Percentiles rank a stretch among this genome's conserved stretches.
These are phyloP conservation scores for Kluyveromyces marxianus DNA, from an alignment of 1,139 yeast species.

Conservation along the genomic window DNA sequence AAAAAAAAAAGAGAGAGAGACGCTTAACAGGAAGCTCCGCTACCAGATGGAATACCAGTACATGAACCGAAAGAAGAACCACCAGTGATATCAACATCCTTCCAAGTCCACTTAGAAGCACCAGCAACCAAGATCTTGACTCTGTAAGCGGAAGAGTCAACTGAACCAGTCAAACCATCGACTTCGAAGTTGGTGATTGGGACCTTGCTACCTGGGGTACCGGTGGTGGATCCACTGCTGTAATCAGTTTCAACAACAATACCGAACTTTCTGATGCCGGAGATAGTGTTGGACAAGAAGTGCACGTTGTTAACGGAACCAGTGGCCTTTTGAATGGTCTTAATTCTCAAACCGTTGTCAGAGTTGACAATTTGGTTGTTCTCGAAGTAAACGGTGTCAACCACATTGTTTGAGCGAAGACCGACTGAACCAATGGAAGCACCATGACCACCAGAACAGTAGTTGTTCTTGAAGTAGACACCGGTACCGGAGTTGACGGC, in stretches of 20 bases:
- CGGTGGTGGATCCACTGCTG: slow-evolving; percentile 12
- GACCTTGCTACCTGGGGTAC: slow-evolving; percentile 13
- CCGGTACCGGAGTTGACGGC: slow-evolving; percentile 15
- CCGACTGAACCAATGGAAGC: slow-evolving; percentile 17
- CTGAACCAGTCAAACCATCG: slow-evolving; percentile 10
- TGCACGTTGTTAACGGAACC: slow-evolving; percentile 12
- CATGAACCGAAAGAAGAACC: slow-evolving; percentile 8
- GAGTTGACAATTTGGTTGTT: slow-evolving; percentile 10
- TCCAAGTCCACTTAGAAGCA: slow-evolving; percentile 14
- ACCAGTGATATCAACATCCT: slow-evolving; percentile 9
- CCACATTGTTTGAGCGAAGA: slow-evolving; percentile 9
- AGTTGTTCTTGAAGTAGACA: slow-evolving; percentile 10
- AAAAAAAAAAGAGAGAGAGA: too few relatives aligned
- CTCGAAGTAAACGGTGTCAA: slow-evolving; percentile 7
- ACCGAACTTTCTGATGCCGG: slow-evolving; percentile 12
- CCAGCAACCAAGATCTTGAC: slow-evolving; percentile 9
- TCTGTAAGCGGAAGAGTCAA: slow-evolving; percentile 7
- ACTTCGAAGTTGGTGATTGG: slow-evolving; percentile 14
- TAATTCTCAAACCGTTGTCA: slow-evolving; percentile 15
- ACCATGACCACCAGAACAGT: slow-evolving; percentile 16
- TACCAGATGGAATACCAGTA: slow-evolving; percentile 11
- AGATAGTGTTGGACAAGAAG: slow-evolving; percentile 9
- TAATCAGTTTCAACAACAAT: slow-evolving; percentile 15
- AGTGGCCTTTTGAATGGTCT: slow-evolving; percentile 13
- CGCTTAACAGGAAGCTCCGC: slow-evolving; percentile 5